These are phyloP conservation scores for Davidsoniella australis DNA, from an alignment of 2,329 filamentous ascomycete genomes.

Conservation along the genomic window DNA sequence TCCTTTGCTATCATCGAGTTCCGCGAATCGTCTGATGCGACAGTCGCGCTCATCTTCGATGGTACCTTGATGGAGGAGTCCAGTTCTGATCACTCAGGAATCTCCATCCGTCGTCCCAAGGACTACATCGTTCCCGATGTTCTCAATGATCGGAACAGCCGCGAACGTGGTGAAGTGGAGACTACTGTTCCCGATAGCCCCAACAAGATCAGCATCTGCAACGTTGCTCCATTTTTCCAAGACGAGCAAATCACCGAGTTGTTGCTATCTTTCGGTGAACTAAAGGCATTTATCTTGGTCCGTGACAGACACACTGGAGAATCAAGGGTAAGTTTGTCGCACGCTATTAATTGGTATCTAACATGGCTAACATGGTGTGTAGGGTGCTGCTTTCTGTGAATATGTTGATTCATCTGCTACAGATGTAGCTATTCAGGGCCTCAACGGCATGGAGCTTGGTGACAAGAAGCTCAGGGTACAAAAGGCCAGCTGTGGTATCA, in stretches of 20 bases:
- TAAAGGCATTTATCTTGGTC: conserved; percentile 81
- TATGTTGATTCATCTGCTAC: conserved; percentile 64
- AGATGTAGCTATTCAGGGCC: conserved; percentile 70
- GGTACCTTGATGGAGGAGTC: conserved; percentile 62
- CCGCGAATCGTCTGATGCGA: conserved; percentile 71
- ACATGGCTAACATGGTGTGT: conserved; percentile 18
- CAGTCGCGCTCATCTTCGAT: conserved; percentile 76
- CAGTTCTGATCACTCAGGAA: conserved; percentile 43
- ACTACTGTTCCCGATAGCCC: conserved; percentile 75
- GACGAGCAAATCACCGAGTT: conserved; percentile 89
- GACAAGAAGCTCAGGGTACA: conserved; percentile 71
- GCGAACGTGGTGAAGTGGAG: conserved; percentile 61
- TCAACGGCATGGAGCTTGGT: conserved; percentile 86
- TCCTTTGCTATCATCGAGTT: conserved; percentile 84
- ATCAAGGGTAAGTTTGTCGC: conserved; percentile 49
- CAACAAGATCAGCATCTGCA: conserved; percentile 86
- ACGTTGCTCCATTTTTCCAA: conserved; percentile 71
- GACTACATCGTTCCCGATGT: conserved; percentile 88
- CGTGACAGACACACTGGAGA: conserved; percentile 76
- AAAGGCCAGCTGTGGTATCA: conserved; percentile 81
- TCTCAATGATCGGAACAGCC: conserved; percentile 48
- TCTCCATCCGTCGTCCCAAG: conserved; percentile 74
- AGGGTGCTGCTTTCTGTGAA: conserved; percentile 96
- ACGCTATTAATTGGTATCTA: background rate
- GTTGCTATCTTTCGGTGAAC: conserved; percentile 74